Conservation (phyloP, 305 asterid genomes). For the Coffea humblotiana region DNA sequence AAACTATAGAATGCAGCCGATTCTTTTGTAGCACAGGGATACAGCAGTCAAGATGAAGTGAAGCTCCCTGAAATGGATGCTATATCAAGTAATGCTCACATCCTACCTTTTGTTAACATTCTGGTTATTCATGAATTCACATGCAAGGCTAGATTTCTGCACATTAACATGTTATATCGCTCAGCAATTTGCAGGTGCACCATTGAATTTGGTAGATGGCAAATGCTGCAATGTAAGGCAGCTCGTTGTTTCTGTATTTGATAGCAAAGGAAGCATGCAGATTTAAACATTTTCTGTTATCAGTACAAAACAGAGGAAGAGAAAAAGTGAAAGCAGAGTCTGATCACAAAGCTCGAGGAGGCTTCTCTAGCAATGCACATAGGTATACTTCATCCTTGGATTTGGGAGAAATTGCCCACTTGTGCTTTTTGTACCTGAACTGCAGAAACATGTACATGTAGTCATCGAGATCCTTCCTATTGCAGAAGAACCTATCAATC, state of each 20-base stretch:
- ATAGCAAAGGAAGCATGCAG: neutral
- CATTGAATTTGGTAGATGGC: neutral
- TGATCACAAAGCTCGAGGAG: conserved; percentile 62
- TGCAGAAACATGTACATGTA: conserved; percentile 91
- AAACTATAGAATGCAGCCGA: too few species aligned
- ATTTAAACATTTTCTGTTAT: neutral
- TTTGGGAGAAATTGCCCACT: conserved; percentile 75
- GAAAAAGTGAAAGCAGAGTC: neutral
- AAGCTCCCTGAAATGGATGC: neutral
- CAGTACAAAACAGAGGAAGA: neutral
- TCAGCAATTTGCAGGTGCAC: neutral
- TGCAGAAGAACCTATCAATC: conserved; percentile 84
- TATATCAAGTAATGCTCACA: neutral
- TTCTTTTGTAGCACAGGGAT: neutral
- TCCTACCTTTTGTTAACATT: neutral
- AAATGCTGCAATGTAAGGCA: neutral
- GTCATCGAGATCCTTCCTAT: conserved; percentile 74
- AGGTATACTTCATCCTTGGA: conserved; percentile 76
- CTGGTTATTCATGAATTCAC: neutral
- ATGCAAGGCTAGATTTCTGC: neutral
- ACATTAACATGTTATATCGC: neutral
- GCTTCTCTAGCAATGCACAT: conserved; percentile 87
- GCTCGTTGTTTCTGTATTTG: neutral
- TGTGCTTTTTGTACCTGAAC: conserved; percentile 85
- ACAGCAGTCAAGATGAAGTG: neutral